A percentile compares a stretch with the other conserved stretches of the same genome.
Evolutionary conservation across 2,329 filamentous ascomycete genomes (phyloP).

Genomic region (Akanthomyces lecanii): DNA sequence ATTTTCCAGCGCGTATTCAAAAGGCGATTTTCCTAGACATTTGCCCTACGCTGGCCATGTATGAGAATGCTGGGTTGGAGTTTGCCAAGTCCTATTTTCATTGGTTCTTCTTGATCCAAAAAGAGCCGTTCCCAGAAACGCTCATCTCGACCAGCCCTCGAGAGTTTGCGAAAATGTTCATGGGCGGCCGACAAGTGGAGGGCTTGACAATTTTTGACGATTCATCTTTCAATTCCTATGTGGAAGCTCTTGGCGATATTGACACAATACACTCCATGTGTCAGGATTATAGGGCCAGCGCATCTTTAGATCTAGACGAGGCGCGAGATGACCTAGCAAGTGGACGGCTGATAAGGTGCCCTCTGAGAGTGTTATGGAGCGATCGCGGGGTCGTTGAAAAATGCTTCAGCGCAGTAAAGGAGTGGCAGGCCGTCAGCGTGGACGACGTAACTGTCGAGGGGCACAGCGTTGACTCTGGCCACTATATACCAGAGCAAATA

Average conservation of each 20-base stretch:
- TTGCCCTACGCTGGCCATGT: constrained; percentile 53
- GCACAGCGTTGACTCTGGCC: constrained; percentile 41
- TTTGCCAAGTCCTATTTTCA: constrained; percentile 52
- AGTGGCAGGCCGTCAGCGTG: constrained; percentile 47
- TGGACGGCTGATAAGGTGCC: constrained; percentile 41
- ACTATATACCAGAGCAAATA: constrained; percentile 49
- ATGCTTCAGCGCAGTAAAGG: constrained; percentile 43
- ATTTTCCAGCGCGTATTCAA: constrained; percentile 37
- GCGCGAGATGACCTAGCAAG: constrained; percentile 40
- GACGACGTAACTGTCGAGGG: constrained; percentile 35
- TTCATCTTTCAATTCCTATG: constrained; percentile 38
- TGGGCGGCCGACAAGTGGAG: constrained; percentile 29
- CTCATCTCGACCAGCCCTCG: constrained; percentile 37
- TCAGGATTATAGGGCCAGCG: constrained; percentile 53
- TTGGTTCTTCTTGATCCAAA: constrained; percentile 56
- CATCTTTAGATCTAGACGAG: constrained; percentile 48
- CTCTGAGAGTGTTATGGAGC: constrained; percentile 49
- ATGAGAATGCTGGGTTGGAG: constrained; percentile 36
- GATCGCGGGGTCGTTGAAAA: constrained; percentile 44
- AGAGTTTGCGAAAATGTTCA: constrained; percentile 39
- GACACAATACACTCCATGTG: constrained; percentile 45
- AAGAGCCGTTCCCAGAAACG: constrained; percentile 46
- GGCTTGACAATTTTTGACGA: constrained; percentile 33
- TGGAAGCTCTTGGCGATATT: constrained; percentile 36
- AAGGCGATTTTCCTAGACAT: constrained; percentile 48